Evolutionary conservation across 768 basidiomycete genomes (phyloP).

Genomic region (Auricularia cornea): DNA sequence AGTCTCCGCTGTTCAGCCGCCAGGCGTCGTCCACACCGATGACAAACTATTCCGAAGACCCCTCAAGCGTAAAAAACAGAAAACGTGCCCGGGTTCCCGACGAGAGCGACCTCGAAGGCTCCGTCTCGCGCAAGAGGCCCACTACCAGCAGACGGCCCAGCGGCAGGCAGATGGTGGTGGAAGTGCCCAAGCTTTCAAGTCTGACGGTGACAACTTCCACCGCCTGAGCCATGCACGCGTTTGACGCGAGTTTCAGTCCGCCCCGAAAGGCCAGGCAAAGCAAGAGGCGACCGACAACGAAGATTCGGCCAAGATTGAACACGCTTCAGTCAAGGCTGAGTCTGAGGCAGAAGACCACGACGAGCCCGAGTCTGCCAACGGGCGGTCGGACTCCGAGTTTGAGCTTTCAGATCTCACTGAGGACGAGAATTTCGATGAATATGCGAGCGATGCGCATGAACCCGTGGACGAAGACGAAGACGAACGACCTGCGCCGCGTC

Average conservation of each 20-base stretch:
- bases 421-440: slow-evolving; percentile 22
- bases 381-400: slow-evolving; percentile 54
- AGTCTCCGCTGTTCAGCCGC: background rate
- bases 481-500: slow-evolving; percentile 4
- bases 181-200: background rate
- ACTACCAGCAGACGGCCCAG: background rate
- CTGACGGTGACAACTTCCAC: background rate
- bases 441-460: slow-evolving; percentile 18
- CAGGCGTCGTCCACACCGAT: background rate
- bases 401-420: slow-evolving; percentile 32
- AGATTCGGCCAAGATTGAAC: too few relatives aligned
- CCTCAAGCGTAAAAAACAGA: background rate
- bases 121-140: background rate
- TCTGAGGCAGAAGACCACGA: background rate
- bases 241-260: background rate
- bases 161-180: background rate
- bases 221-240: background rate
- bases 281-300: too few relatives aligned
- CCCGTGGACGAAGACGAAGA: slow-evolving; percentile 8
- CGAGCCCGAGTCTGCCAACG: background rate
- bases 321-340: background rate
- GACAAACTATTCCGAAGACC: background rate
- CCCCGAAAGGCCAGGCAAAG: background rate
- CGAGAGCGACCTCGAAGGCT: background rate
- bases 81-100: background rate